These are phyloP conservation scores for Talaromyces nanjingensis DNA, from an alignment of 495 filamentous ascomycete species.

Conservation along the genomic window DNA sequence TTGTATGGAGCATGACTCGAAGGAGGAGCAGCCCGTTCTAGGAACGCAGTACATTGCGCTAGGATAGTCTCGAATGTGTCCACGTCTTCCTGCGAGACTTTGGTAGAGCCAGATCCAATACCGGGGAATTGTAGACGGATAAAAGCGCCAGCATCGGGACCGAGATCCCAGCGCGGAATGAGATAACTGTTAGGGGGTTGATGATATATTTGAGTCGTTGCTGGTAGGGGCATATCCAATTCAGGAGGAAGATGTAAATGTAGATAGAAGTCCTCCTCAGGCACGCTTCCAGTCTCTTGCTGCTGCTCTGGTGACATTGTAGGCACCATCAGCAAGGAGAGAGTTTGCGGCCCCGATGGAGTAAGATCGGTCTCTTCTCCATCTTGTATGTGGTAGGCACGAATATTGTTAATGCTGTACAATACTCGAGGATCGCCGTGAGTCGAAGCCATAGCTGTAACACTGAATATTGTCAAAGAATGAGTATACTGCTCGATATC, in stretches of 20 bases:
- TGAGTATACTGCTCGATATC: not conserved
- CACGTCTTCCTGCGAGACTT: constrained; percentile 79
- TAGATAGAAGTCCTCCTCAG: constrained; percentile 91
- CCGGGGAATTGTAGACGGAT: constrained; percentile 83
- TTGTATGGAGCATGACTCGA: constrained; percentile 57
- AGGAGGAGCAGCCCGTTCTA: constrained; percentile 65
- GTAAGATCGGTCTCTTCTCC: constrained; percentile 78
- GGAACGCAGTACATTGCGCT: constrained; percentile 89
- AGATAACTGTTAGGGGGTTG: constrained; percentile 84
- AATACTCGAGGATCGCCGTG: constrained; percentile 66
- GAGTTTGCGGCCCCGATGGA: constrained; percentile 76
- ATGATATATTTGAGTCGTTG: constrained; percentile 92
- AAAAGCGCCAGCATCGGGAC: constrained; percentile 79
- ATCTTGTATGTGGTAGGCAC: constrained; percentile 80
- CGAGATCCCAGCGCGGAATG: constrained; percentile 88
- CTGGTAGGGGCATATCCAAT: constrained; percentile 81
- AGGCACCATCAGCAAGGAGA: constrained; percentile 90
- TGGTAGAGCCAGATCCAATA: constrained; percentile 53
- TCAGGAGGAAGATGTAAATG: constrained; percentile 91
- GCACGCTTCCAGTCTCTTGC: constrained; percentile 40
- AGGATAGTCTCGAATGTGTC: constrained; percentile 96
- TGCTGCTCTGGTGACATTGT: constrained; percentile 64
- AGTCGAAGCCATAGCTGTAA: constrained; percentile 12
- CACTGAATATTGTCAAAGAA: not conserved
- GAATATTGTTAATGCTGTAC: constrained; percentile 77